phyloP scores from a whole-genome alignment of 371 early-diverging fungal species.

The Syncephalis plumigaleata region DNA sequence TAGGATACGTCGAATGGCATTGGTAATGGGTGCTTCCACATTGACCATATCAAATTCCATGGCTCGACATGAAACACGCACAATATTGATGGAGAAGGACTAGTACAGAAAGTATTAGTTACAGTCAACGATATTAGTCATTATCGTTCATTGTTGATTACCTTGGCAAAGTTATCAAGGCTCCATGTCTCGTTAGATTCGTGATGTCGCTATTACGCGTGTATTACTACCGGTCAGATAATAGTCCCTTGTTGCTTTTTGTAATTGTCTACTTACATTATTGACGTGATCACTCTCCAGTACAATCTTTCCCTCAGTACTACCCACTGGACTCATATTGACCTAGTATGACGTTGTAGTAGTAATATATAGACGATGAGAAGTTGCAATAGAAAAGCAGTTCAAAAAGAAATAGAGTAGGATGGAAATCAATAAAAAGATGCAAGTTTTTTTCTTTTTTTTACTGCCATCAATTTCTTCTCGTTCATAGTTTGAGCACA shows the following conservation, averaged over 20 bases:
- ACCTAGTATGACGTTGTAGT: too few relatives aligned
- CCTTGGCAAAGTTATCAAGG: constrained; percentile 43
- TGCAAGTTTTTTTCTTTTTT: too few relatives aligned
- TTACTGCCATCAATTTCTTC: too few relatives aligned
- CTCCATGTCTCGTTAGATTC: constrained; percentile 29
- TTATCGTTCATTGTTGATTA: constrained; percentile 8
- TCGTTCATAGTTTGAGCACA: too few relatives aligned
- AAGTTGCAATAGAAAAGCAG: too few relatives aligned
- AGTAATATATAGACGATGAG: too few relatives aligned
- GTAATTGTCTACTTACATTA: neutral
- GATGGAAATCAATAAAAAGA: too few relatives aligned
- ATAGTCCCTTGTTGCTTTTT: neutral
- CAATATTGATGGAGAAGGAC: constrained; percentile 49
- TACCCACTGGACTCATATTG: neutral
- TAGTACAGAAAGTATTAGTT: constrained; percentile 7
- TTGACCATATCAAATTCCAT: constrained; percentile 95
- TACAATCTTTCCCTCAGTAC: neutral
- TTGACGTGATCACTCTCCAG: constrained; percentile 1
- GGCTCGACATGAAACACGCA: constrained; percentile 37
- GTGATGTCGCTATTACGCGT: constrained; percentile 20
- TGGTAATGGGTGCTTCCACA: constrained; percentile 87
- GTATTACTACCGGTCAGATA: constrained; percentile 24
- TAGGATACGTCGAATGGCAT: constrained; percentile 90
- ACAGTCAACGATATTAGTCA: neutral
- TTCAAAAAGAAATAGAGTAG: too few relatives aligned